A percentile compares a stretch with the other conserved stretches of the same genome.
Conservation (phyloP, 1,139 yeast genomes). For the Debaryomycetaceae sp. region DNA sequence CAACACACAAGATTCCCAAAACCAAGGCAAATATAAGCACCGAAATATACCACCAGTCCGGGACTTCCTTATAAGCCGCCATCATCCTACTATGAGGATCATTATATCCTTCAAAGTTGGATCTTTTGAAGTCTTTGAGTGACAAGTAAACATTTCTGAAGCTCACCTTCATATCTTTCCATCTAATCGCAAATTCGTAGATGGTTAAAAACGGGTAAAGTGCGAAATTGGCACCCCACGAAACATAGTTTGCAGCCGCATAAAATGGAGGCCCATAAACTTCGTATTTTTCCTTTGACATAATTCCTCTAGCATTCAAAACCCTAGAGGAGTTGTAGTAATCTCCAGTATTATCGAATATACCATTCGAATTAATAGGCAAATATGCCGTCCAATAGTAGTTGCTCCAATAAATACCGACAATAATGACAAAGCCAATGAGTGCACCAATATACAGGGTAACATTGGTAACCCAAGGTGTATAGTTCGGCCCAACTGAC, state of each 20-base stretch:
- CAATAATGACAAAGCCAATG: conserved; percentile 36
- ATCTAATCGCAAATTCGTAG: conserved; percentile 34
- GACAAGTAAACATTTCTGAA: conserved; percentile 20
- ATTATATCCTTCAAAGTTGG: conserved; percentile 13
- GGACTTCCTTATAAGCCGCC: conserved; percentile 55
- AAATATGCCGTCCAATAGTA: conserved; percentile 48
- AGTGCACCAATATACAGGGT: conserved; percentile 41
- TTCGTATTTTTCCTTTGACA: conserved; percentile 39
- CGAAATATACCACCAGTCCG: conserved; percentile 54
- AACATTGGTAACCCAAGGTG: conserved; percentile 45
- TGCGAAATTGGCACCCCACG: conserved; percentile 56
- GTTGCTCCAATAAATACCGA: conserved; percentile 49
- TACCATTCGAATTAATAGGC: conserved; percentile 49
- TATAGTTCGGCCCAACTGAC: conserved; percentile 22
- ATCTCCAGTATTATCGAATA: conserved; percentile 45
- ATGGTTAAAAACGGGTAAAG: conserved; percentile 53
- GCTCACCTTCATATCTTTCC: conserved; percentile 13
- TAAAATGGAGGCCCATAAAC: conserved; percentile 45
- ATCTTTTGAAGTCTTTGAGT: conserved; percentile 16
- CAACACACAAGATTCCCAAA: conserved; percentile 46
- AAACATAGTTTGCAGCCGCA: conserved; percentile 37
- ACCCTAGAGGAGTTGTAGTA: conserved; percentile 38
- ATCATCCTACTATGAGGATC: conserved; percentile 59
- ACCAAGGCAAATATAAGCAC: conserved; percentile 46
- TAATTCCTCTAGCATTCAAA: conserved; percentile 31